Percentiles rank a stretch among this genome's conserved stretches.
Evolutionary conservation across 257 asterid species (phyloP).

Genomic region (Solanum etuberosum): DNA sequence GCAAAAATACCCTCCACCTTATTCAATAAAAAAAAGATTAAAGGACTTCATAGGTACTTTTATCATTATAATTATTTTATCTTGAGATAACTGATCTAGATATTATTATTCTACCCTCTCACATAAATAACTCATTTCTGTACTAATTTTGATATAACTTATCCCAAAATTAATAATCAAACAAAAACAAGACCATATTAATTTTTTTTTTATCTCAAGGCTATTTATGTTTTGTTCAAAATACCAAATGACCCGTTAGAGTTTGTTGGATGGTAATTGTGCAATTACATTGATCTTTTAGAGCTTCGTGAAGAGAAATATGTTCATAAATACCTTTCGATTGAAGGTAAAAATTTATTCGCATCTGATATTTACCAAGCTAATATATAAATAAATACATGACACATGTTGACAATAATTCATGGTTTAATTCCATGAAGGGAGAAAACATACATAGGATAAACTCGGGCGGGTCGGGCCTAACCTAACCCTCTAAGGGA

Average conservation of each 20-base stretch:
- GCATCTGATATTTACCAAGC: fast-evolving
- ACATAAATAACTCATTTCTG: neutral
- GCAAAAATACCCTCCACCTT: fast-evolving
- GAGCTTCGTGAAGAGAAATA: neutral
- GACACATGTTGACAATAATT: neutral
- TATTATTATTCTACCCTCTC: neutral
- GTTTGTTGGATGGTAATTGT: neutral
- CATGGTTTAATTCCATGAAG: neutral
- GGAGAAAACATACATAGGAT: neutral
- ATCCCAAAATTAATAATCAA: too few species aligned
- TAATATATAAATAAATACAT: too few species aligned
- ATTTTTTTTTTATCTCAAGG: neutral
- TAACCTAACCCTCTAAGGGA: neutral
- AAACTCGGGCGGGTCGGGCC: neutral
- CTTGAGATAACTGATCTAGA: neutral
- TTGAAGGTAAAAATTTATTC: too few species aligned
- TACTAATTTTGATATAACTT: neutral
- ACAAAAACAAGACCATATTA: neutral
- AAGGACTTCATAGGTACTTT: neutral
- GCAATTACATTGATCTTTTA: neutral
- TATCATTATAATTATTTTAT: neutral
- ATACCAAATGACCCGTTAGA: neutral
- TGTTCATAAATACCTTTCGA: neutral
- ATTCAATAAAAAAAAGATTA: too few species aligned
- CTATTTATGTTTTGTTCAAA: neutral